Percentiles rank a stretch among this genome's conserved stretches.
Conservation (phyloP, 495 filamentous ascomycete species). For the Penicillium turbatum region DNA sequence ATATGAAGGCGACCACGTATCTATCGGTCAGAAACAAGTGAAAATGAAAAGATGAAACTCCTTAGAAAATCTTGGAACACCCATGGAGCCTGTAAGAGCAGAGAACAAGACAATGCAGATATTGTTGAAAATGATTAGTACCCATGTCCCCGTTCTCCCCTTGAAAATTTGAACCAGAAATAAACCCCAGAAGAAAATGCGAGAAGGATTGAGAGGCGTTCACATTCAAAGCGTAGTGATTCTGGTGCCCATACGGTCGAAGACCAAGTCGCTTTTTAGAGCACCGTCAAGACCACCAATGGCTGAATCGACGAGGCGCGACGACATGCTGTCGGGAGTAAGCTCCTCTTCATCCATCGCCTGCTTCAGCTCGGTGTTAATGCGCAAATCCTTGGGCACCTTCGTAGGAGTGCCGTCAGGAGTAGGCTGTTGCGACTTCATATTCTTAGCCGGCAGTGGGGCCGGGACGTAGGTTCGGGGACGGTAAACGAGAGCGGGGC, state of each 20-base stretch:
- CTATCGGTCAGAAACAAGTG: not conserved
- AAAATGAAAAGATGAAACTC: conserved; percentile 12
- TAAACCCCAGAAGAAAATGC: not conserved
- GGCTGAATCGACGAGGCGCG: conserved; percentile 53
- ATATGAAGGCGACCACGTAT: conserved; percentile 11
- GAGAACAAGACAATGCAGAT: conserved; percentile 13
- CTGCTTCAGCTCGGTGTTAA: conserved; percentile 41
- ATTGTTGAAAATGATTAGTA: conserved; percentile 3
- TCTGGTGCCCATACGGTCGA: conserved; percentile 42
- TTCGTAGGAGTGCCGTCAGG: conserved; percentile 29
- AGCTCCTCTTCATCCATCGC: conserved; percentile 50
- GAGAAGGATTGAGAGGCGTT: not conserved
- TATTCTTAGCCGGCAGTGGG: conserved; percentile 27
- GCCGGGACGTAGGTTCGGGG: conserved; percentile 40
- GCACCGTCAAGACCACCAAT: conserved; percentile 43
- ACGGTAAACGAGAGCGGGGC: conserved; percentile 46
- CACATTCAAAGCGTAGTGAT: conserved; percentile 29
- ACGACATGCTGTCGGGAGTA: conserved; percentile 65
- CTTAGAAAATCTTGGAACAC: conserved; percentile 8
- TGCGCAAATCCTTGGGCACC: conserved; percentile 41
- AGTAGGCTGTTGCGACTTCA: conserved; percentile 24
- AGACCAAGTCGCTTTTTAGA: conserved; percentile 38
- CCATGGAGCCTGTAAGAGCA: conserved; percentile 8
- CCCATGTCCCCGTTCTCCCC: conserved; percentile 5
- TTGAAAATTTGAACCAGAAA: conserved; percentile 5